A percentile compares a stretch with the other conserved stretches of the same genome.
phyloP scores from a whole-genome alignment of 1,139 yeast genomes.

The Geotrichum bryndzae region DNA sequence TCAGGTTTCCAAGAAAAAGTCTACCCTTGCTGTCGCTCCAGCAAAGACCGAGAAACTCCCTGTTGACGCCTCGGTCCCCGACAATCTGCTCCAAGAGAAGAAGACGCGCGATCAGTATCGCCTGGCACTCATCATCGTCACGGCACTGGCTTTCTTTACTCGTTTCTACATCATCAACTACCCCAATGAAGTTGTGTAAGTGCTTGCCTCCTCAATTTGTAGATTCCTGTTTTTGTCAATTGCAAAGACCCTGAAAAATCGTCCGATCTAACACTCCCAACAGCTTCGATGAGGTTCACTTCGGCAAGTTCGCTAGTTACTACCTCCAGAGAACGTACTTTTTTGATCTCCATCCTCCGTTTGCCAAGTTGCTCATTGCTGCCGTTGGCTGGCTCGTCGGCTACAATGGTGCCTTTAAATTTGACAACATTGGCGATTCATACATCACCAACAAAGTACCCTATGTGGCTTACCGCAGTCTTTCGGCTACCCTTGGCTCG shows the following conservation, averaged over 20 bases:
- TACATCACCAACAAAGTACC: slow-evolving; percentile 77
- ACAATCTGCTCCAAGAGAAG: neutral
- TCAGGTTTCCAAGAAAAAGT: slow-evolving; percentile 16
- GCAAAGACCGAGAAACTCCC: slow-evolving; percentile 12
- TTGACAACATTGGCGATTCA: slow-evolving; percentile 82
- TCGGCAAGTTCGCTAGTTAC: slow-evolving; percentile 91
- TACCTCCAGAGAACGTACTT: slow-evolving; percentile 37
- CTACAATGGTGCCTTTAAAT: slow-evolving; percentile 83
- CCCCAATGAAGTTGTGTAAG: slow-evolving; percentile 73
- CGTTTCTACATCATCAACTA: slow-evolving; percentile 66
- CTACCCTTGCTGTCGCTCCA: neutral
- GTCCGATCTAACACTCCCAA: neutral
- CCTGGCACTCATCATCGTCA: slow-evolving; percentile 38
- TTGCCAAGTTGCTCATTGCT: slow-evolving; percentile 88
- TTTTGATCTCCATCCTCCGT: slow-evolving; percentile 98
- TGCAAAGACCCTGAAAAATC: neutral
- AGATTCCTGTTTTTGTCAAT: neutral
- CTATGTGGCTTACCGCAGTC: slow-evolving; percentile 75
- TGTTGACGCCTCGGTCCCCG: neutral
- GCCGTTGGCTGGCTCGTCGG: slow-evolving; percentile 84
- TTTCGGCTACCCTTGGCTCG: slow-evolving; percentile 79
- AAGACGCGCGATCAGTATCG: slow-evolving; percentile 5
- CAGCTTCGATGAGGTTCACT: slow-evolving; percentile 89
- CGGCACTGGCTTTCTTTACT: slow-evolving; percentile 59
- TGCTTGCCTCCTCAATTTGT: neutral